Percentiles rank a stretch among this genome's conserved stretches.
Evolutionary conservation across 495 filamentous ascomycete genomes (phyloP).

Genomic region (Apiosordaria backusii): DNA sequence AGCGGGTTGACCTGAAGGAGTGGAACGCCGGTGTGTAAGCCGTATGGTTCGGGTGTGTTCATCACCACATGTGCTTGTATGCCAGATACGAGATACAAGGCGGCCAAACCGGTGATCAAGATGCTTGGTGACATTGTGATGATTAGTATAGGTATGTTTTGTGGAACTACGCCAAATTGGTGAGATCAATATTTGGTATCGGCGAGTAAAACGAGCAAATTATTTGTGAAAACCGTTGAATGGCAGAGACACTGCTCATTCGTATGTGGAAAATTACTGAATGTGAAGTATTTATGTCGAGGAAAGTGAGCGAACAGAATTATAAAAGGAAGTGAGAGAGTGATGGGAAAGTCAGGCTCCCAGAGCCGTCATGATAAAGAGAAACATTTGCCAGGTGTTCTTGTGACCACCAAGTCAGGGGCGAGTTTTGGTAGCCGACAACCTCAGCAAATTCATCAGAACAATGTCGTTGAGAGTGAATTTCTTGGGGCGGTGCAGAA

Average conservation of each 20-base stretch:
- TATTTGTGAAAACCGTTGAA: no score
- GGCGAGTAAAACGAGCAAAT: no score
- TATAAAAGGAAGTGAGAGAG: background rate
- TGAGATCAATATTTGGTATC: no score
- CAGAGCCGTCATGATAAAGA: background rate
- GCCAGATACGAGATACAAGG: constrained; percentile 40
- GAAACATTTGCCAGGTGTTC: background rate
- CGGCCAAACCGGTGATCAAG: constrained; percentile 18
- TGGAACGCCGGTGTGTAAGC: constrained; percentile 22
- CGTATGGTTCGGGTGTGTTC: constrained; percentile 58
- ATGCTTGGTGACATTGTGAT: background rate
- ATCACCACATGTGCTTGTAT: constrained; percentile 63
- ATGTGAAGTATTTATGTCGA: no score
- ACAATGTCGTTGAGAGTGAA: background rate
- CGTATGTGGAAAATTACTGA: no score
- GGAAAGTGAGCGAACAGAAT: no score
- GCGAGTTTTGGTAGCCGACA: background rate
- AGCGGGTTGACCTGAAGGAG: constrained; percentile 57
- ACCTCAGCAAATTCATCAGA: background rate
- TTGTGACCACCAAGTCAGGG: background rate
- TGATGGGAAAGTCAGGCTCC: no score
- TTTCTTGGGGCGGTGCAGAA: background rate
- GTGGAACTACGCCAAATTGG: no score
- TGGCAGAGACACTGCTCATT: no score
- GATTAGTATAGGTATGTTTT: background rate